Evolutionary conservation across 2,329 filamentous ascomycete species (phyloP).

Genomic region (Chaetomium sp.): DNA sequence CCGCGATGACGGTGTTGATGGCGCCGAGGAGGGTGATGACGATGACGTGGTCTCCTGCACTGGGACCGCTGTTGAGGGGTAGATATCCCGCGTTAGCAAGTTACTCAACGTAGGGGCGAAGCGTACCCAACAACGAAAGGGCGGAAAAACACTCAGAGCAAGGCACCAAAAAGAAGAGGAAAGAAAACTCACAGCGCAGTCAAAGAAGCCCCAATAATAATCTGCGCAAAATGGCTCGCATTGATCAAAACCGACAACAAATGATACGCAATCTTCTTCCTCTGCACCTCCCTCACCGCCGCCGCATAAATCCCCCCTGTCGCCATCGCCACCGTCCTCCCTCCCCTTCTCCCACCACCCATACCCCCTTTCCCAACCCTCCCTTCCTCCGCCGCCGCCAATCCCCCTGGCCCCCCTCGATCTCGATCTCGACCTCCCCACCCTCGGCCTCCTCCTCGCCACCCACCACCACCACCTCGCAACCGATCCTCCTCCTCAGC

Average conservation of each 20-base stretch:
- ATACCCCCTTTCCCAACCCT: no score
- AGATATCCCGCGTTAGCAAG: no score
- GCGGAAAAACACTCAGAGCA: background rate
- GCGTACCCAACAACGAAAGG: no score
- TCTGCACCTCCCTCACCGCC: conserved; percentile 30
- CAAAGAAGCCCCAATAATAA: conserved; percentile 42
- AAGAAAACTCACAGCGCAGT: conserved; percentile 32
- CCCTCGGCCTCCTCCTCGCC: no score
- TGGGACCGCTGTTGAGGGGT: conserved; percentile 29
- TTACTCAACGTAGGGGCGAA: no score
- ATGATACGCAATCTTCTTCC: conserved; percentile 30
- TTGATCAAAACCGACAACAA: conserved; percentile 35
- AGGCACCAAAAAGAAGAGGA: background rate
- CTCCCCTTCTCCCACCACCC: no score
- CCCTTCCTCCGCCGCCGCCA: conserved; percentile 30
- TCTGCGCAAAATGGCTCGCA: conserved; percentile 37
- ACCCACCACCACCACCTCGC: no score
- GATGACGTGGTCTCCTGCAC: conserved; percentile 42
- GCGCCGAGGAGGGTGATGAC: conserved; percentile 53
- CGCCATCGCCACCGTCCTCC: no score
- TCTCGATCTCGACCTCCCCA: conserved; percentile 5
- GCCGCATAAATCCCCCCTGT: conserved; percentile 37
- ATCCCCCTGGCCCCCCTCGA: conserved; percentile 23
- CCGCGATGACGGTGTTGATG: conserved; percentile 56
- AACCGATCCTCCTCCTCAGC: no score